Conservation (phyloP, 257 asterid genomes). For the Scutellaria baicalensis region DNA sequence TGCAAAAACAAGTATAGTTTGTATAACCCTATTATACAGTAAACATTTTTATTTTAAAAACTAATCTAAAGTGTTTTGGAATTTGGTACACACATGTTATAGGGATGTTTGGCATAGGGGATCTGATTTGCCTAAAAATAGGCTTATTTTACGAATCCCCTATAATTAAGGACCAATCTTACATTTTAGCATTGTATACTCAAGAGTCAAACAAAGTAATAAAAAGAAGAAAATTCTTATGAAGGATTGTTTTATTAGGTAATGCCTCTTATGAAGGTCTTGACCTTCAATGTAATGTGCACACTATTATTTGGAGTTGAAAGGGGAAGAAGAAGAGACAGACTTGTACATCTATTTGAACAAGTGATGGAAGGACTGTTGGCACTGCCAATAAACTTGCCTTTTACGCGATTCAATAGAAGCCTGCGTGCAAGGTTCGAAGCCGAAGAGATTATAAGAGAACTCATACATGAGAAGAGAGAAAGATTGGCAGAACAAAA, state of each 20-base stretch:
- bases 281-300: slow-evolving; percentile 7
- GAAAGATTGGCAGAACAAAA: not conserved
- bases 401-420: slow-evolving; percentile 5
- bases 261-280: slow-evolving; percentile 3
- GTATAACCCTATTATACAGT: too few species aligned
- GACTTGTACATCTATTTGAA: not conserved
- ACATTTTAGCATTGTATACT: too few species aligned
- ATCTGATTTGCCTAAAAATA: too few species aligned
- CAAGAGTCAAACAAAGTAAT: too few species aligned
- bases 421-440: slow-evolving; percentile 6
- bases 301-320: slow-evolving; percentile 7
- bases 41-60: too few species aligned
- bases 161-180: too few species aligned
- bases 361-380: slow-evolving; percentile 4
- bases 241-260: not conserved
- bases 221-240: too few species aligned
- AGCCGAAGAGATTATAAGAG: not conserved
- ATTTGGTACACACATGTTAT: too few species aligned
- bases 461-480: slow-evolving; percentile 8
- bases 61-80: too few species aligned
- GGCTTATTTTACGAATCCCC: too few species aligned
- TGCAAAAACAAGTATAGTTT: too few species aligned
- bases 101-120: too few species aligned
- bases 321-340: slow-evolving; percentile 3
- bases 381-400: slow-evolving; percentile 2